Base-by-base conservation (phyloP, 1,284 basidiomycete species). In the Ceratobasidium theobromae region DNA sequence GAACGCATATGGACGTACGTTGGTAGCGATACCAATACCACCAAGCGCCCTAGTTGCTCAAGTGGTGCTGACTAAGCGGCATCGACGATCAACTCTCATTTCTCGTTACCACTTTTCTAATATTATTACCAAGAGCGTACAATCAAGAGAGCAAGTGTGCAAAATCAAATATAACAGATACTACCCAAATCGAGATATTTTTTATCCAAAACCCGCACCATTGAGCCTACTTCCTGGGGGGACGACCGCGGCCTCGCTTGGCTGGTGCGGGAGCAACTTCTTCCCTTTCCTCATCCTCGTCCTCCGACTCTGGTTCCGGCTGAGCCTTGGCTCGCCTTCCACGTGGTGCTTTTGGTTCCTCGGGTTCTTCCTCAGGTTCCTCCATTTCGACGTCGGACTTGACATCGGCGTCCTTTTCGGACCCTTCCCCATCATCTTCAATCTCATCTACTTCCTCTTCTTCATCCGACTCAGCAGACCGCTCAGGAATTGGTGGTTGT, bases 401-500 rank as follows among this genome's bases (percentile, higher is more conserved):
- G n/a, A 53, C 66, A 4, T 54, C 62, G 30, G 71, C 67, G 1
- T 69, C 71, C 43, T 70, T 62, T 8, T 52, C 51, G 33, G 28
- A 60, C 27, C 72, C 73, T 27, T 65, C 62, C 25, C 62, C 54
- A 9, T 70, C 70, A 11, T 23, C 54, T 23, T 54, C 65, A 8
- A 70, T 69, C 25, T 43, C 43, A 4, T 25, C 28, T 23, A n/a
- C 49, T 40, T 48, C 45, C 25, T 52, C 60, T 18, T 64, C 49
- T 12, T 52, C 49, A 16, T 52, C 53, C 14, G 32, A 30, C 23
- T 68, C 67, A 3, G 32, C 66, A 1, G 53, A 66, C 25, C 76
- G 77, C 40, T 80, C 75, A 38, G 81, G 78, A 46, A 91, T 75
- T 18, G 82, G 78, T 4, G 84, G 79, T 72, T 91, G 88, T 32